A percentile compares a stretch with the other conserved stretches of the same genome.
These are phyloP conservation scores for Candida pseudofarinosa DNA, from an alignment of 805 yeast genomes.

Conservation along the genomic window DNA sequence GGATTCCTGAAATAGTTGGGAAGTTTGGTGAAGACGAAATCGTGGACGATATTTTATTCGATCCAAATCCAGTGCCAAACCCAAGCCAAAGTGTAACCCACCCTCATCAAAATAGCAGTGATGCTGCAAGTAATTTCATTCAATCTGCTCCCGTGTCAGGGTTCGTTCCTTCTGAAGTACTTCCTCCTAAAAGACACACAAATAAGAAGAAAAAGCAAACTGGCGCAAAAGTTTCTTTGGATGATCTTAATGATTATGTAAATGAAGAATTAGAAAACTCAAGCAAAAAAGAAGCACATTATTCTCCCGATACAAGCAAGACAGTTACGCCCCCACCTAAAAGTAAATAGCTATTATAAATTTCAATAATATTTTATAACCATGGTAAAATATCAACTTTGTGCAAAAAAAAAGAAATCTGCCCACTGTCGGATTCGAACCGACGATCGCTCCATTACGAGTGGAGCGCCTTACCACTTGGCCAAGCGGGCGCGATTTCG, in stretches of 20 bases:
- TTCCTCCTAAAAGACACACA: conserved; percentile 17
- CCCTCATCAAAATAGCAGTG: conserved; percentile 10
- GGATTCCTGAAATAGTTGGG: conserved; percentile 68
- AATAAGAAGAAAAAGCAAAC: conserved; percentile 27
- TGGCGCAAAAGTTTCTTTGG: conserved; percentile 16
- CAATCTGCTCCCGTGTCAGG: conserved; percentile 1
- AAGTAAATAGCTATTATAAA: conserved; percentile 1
- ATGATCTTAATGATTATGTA: conserved; percentile 36
- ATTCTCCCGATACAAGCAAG: conserved; percentile 1
- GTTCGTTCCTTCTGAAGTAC: conserved; percentile 10
- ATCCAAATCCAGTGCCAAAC: conserved; percentile 10
- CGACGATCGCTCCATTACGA: conserved; percentile 54
- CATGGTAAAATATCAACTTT: neutral
- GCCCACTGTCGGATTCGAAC: conserved; percentile 53
- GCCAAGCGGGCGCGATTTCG: conserved; percentile 41
- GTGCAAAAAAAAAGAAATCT: conserved; percentile 11
- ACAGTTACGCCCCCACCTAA: conserved; percentile 19
- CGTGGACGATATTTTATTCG: conserved; percentile 32
- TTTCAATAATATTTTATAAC: neutral
- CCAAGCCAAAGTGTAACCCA: conserved; percentile 1
- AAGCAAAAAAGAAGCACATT: conserved; percentile 27
- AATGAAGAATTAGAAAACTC: conserved; percentile 42
- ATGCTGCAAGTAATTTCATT: conserved; percentile 9
- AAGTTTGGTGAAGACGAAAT: conserved; percentile 40
- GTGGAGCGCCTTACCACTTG: conserved; percentile 55